Conservation (phyloP, 306 rosid species). For the Cucurbita pepo region DNA sequence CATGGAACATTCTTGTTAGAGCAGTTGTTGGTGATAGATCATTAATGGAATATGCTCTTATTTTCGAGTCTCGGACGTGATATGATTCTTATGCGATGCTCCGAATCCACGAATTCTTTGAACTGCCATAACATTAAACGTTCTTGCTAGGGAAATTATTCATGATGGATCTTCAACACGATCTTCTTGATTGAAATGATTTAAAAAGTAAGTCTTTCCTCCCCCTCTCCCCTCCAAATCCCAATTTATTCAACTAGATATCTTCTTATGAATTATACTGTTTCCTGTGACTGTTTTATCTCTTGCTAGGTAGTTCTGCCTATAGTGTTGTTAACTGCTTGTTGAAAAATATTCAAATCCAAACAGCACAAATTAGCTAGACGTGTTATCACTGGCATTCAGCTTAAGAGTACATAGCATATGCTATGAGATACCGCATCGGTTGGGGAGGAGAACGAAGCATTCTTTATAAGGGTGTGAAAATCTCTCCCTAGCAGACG, state of each 20-base stretch:
- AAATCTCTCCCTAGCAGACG: too few species aligned
- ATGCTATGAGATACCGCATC: too few species aligned
- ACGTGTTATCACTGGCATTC: too few species aligned
- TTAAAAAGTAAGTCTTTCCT: not conserved
- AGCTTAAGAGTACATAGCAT: too few species aligned
- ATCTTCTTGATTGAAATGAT: not conserved
- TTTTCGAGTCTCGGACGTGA: conserved; percentile 45
- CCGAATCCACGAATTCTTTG: conserved; percentile 35
- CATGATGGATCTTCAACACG: conserved; percentile 10
- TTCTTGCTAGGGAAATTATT: conserved; percentile 60
- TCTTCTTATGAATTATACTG: not conserved
- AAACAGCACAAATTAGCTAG: too few species aligned
- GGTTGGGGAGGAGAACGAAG: too few species aligned
- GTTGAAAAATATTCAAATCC: too few species aligned
- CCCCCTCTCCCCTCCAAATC: not conserved
- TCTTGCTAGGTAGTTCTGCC: not conserved
- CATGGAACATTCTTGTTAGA: conserved; percentile 84
- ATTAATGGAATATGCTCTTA: conserved; percentile 16
- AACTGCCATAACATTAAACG: not conserved
- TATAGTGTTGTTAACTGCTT: too few species aligned
- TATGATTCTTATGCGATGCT: conserved; percentile 40
- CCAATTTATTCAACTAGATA: not conserved
- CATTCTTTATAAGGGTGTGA: too few species aligned
- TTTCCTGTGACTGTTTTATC: not conserved
- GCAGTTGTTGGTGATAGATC: conserved; percentile 29